These are phyloP conservation scores for Malus orientalis DNA, from an alignment of 306 rosid species.

Conservation along the genomic window DNA sequence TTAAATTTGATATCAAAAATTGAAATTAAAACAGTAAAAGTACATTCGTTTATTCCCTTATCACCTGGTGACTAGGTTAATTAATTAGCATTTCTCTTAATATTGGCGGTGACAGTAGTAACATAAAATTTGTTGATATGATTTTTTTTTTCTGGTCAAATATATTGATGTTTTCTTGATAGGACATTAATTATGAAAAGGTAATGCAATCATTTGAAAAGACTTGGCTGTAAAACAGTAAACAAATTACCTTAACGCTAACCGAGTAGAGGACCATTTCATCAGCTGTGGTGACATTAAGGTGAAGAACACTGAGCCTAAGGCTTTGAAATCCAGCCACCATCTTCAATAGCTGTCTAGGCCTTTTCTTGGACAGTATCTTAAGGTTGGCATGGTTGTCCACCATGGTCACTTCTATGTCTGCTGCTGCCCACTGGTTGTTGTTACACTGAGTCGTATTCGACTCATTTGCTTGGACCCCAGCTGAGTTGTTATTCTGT, in stretches of 20 bases:
- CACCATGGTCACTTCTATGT: slow-evolving; percentile 84
- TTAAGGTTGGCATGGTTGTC: slow-evolving; percentile 82
- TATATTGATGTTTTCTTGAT: no score
- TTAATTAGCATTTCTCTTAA: no score
- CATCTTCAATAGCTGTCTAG: slow-evolving; percentile 49
- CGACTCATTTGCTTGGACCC: slow-evolving; percentile 7
- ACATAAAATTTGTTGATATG: no score
- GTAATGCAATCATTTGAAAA: neutral
- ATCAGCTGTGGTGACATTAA: slow-evolving; percentile 53
- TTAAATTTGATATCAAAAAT: no score
- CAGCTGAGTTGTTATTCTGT: slow-evolving; percentile 10
- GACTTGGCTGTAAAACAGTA: neutral
- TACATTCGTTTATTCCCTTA: no score
- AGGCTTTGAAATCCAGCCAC: slow-evolving; percentile 59
- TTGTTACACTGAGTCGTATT: slow-evolving; percentile 31
- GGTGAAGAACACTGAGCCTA: slow-evolving; percentile 64
- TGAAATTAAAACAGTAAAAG: no score
- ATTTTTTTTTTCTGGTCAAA: neutral
- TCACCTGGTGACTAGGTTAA: no score
- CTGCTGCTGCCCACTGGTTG: slow-evolving; percentile 38
- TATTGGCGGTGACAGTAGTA: no score
- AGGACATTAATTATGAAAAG: neutral
- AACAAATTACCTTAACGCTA: slow-evolving; percentile 56
- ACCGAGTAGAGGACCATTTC: slow-evolving; percentile 71
- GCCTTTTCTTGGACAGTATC: slow-evolving; percentile 50